Conservation (phyloP, 352 stramenopile genomes). For the Pythium aphanidermatum region DNA sequence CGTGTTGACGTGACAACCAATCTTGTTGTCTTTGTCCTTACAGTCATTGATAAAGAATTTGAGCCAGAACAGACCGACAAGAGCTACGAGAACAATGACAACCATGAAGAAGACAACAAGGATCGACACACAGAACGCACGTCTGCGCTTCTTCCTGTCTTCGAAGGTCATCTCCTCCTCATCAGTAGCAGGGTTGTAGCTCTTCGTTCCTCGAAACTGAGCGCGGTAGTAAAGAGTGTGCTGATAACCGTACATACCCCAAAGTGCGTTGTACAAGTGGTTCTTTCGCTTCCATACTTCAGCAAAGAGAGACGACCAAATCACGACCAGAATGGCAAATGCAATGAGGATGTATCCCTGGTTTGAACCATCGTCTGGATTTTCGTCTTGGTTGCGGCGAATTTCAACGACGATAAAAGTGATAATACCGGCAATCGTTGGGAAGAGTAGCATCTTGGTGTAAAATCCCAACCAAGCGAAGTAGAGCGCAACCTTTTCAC, state of each 20-base stretch:
- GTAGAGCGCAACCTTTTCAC: slow-evolving; percentile 88
- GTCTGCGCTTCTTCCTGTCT: slow-evolving; percentile 48
- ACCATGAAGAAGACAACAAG: slow-evolving; percentile 74
- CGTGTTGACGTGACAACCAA: slow-evolving; percentile 15
- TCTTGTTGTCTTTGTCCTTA: slow-evolving; percentile 26
- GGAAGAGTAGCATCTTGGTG: slow-evolving; percentile 89
- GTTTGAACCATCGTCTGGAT: slow-evolving; percentile 27
- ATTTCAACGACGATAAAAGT: slow-evolving; percentile 58
- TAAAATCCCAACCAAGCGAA: slow-evolving; percentile 92
- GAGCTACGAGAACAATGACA: slow-evolving; percentile 55
- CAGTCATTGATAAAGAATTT: slow-evolving; percentile 70
- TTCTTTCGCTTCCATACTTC: slow-evolving; percentile 89
- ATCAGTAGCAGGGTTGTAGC: slow-evolving; percentile 62
- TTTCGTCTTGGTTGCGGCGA: slow-evolving; percentile 21
- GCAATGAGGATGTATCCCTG: slow-evolving; percentile 68
- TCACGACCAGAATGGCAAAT: slow-evolving; percentile 79
- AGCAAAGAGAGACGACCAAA: slow-evolving; percentile 86
- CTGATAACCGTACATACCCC: slow-evolving; percentile 79
- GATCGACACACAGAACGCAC: slow-evolving; percentile 47
- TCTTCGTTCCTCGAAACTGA: slow-evolving; percentile 79
- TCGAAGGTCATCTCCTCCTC: slow-evolving; percentile 61
- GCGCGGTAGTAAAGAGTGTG: slow-evolving; percentile 65
- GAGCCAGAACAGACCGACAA: slow-evolving; percentile 62
- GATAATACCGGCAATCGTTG: slow-evolving; percentile 68
- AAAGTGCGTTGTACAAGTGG: slow-evolving; percentile 73